Evolutionary conservation across 1,284 basidiomycete genomes (phyloP).

Genomic region (Cerioporus squamosus): DNA sequence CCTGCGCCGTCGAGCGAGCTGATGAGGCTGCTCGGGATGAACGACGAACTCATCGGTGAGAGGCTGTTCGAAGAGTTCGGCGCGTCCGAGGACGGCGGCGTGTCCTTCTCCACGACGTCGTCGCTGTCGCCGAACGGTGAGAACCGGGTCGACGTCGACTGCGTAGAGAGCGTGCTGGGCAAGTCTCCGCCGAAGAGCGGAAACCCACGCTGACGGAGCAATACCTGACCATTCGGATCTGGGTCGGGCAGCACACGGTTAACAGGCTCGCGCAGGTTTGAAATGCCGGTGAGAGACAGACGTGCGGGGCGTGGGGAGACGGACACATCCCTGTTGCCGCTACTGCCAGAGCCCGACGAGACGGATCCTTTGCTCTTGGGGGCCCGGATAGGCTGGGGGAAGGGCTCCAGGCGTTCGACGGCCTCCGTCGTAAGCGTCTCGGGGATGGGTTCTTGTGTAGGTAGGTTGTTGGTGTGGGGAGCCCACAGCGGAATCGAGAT

Average conservation of each 20-base stretch:
- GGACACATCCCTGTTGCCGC: constrained; percentile 24
- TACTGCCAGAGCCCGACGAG: constrained; percentile 26
- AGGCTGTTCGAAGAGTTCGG: constrained; percentile 22
- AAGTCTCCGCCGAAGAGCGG: constrained; percentile 47
- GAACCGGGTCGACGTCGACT: constrained; percentile 42
- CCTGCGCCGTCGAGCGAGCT: constrained; percentile 52
- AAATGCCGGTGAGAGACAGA: constrained; percentile 43
- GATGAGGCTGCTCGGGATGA: constrained; percentile 63
- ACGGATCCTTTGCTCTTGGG: constrained; percentile 23
- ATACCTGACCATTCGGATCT: constrained; percentile 27
- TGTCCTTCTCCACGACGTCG: constrained; percentile 18
- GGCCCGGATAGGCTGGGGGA: constrained; percentile 26
- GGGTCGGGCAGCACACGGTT: constrained; percentile 18
- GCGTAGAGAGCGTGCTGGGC: constrained; percentile 32
- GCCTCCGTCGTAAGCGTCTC: constrained; percentile 24
- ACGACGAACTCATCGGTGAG: constrained; percentile 41
- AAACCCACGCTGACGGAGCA: constrained; percentile 42
- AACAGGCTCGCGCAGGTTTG: constrained; percentile 36
- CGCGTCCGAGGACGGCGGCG: constrained; percentile 17
- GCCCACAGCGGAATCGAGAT: constrained; percentile 29
- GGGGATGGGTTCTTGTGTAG: constrained; percentile 1
- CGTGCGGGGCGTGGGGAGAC: constrained; percentile 41
- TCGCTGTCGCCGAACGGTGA: constrained; percentile 56
- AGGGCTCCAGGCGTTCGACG: constrained; percentile 26
- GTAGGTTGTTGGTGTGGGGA: constrained; percentile 6